A percentile compares a stretch with the other conserved stretches of the same genome.
Conservation (phyloP, 1,284 basidiomycete genomes). For the Austroboletus olivaceoglutinosus region DNA sequence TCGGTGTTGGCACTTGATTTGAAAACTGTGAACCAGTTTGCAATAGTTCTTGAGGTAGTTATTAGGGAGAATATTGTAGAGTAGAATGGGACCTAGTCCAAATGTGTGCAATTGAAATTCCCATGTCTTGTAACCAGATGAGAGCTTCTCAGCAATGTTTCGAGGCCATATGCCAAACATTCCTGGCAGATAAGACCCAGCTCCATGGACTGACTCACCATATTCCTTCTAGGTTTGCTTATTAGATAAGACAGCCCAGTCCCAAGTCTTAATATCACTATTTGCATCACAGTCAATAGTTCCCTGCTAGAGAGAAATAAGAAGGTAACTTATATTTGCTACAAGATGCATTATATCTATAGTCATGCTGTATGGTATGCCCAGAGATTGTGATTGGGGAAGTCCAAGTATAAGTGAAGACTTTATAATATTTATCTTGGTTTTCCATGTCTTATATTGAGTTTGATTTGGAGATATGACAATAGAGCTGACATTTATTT, state of each 20-base stretch:
- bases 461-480: background rate
- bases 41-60: background rate
- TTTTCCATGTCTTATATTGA: background rate
- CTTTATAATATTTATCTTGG: constrained; percentile 23
- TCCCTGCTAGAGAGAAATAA: constrained; percentile 34
- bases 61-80: background rate
- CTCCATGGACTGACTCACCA: background rate
- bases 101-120: background rate
- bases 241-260: background rate
- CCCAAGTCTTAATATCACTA: background rate
- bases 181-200: background rate
- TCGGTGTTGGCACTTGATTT: constrained; percentile 4
- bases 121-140: constrained; percentile 9
- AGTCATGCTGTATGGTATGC: constrained; percentile 30
- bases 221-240: background rate
- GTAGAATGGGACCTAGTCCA: constrained; percentile 6
- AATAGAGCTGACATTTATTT: constrained; percentile 7
- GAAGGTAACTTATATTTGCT: constrained; percentile 32
- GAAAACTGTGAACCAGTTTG: constrained; percentile 1
- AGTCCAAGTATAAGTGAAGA: background rate
- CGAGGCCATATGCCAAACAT: constrained; percentile 16
- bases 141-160: constrained; percentile 37
- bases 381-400: rapidly evolving
- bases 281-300: constrained; percentile 18
- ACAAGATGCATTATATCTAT: constrained; percentile 41